Conservation (phyloP, 306 rosid genomes). For the Begonia fuchsioides region DNA sequence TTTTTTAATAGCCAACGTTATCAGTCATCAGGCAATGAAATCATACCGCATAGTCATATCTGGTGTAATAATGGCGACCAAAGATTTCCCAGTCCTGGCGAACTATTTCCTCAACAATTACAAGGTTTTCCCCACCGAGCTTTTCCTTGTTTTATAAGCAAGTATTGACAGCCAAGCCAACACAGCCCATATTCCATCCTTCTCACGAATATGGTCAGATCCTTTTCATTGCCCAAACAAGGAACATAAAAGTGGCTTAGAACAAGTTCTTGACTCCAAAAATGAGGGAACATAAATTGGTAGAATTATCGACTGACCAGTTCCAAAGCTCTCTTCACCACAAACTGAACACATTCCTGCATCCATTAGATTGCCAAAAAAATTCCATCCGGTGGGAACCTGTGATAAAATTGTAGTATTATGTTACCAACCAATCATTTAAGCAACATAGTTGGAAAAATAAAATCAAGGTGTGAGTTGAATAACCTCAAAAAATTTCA, state of each 20-base stretch:
- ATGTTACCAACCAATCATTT: constrained; percentile 1
- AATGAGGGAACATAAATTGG: neutral
- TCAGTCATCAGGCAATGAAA: constrained; percentile 2
- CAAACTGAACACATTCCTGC: constrained; percentile 87
- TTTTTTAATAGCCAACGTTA: constrained; percentile 1
- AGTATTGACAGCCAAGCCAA: constrained; percentile 91
- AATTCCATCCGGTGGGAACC: constrained; percentile 99
- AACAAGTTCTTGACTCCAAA: neutral
- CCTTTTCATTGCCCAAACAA: constrained; percentile 33
- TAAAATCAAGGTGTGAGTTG: neutral
- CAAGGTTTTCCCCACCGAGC: constrained; percentile 60
- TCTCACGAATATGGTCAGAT: constrained; percentile 94
- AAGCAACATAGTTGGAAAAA: neutral
- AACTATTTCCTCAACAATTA: constrained; percentile 91
- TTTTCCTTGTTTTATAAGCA: constrained; percentile 72
- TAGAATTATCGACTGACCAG: constrained; percentile 41
- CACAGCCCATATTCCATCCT: constrained; percentile 99
- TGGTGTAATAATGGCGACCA: constrained; percentile 94
- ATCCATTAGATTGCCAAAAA: constrained; percentile 95
- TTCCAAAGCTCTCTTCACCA: constrained; percentile 99
- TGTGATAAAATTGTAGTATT: constrained; percentile 19
- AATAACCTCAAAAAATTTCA: constrained; percentile 92
- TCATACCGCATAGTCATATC: constrained; percentile 84
- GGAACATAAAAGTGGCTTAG: constrained; percentile 10
- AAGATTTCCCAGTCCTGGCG: constrained; percentile 85